Evolutionary conservation across 495 filamentous ascomycete species (phyloP), one percentile per base, ranked within the genome.

Genomic region (Thermothielavioides terrestris): DNA sequence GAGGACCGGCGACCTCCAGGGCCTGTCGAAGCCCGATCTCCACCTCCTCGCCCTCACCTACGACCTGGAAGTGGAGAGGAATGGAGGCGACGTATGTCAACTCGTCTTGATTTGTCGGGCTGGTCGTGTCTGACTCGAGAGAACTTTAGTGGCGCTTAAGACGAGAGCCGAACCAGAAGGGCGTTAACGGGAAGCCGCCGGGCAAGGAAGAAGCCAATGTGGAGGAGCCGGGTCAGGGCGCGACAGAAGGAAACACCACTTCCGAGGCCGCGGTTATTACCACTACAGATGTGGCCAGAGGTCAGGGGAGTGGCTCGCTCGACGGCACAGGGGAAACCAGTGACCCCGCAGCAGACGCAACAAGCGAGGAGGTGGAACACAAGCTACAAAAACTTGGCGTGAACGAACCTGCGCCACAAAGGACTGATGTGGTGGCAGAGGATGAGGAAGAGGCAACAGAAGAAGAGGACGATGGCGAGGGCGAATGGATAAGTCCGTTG

Each of bases 1-100:
- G 35, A 88, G 81, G 66, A 97, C 92, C 1, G 92, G 92, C 49
- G 92, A 99, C 61, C 78, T 86, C 32, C 76, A 84, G 23, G 89
- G 95, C 4, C 69, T 99, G 35, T 94, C 88, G 65, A 81, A 76
- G 60, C 83, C 87, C 5, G 92, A 99, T 81, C 70, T 97, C 37
- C 82, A 91, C 52, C 74, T 97, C 28, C 71, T 97, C 55, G 92
- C 91, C 5, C 73, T 99, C 26, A 84, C 89, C 3, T 97, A 95
- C 60, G 92, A 98, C 60, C 58, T 97, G 12, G 88, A 95, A 55
- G 81, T 86, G 52, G 86, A 94, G 67, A 73, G 79, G 48, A 91
- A 91, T 62, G 79, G 81, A 18, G 89, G 89, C 6, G 81, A 65
- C 27, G 59, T 62, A 57, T 6, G 59, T 38, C 26, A 9, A 25